Evolutionary conservation across 1,139 yeast genomes (phyloP), one percentile per base, ranked within the genome.

Genomic region (Taphrina populina): DNA sequence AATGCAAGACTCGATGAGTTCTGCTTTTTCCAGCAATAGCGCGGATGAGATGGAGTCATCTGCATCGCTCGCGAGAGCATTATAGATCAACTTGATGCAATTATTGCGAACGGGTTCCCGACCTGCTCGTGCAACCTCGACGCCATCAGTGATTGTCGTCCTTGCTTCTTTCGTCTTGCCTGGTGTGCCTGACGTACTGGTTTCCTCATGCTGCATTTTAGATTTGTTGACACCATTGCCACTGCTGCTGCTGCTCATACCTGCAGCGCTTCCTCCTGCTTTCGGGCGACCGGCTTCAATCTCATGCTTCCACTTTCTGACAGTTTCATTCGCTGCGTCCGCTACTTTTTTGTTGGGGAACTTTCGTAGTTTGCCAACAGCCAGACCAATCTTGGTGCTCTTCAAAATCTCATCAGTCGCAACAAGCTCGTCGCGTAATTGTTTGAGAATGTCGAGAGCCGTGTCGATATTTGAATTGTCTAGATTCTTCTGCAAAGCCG

Each of bases 361-460:
- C 8, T 84, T 72, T 63, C 95, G 79, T 66, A 84, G 81, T 70
- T 88, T 88, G 71, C 94, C 94, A 45, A 92, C 97, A 4, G 92
- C 94, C 23, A 92, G 94, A 60, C 98, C 98, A n/a, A 92, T 92
- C 70, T 88, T 88, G n/a, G 98, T 92, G 67, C 90, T 88, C 68
- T 72, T 64, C 24, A 92, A 74, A 39, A 90, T 76, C 67, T 82
- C 80, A 68, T 92, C 97, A 0, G 95, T 82, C 8, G 97, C 96
- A 63, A 76, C 75, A 52, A 88, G 88, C 10, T 86, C 88, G 60
- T 77, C 81, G 63, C 84, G 82, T 59, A 92, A 73, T 37, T 79
- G 76, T 45, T 76, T 78, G 63, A 92, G 73, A 41, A 90, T 78
- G 66, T 82, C 84, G 59, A 85, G 67, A 36, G 86, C 79, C 8